These are phyloP conservation scores for Pleurotus sapidus DNA, from an alignment of 768 basidiomycete species.

Conservation along the genomic window DNA sequence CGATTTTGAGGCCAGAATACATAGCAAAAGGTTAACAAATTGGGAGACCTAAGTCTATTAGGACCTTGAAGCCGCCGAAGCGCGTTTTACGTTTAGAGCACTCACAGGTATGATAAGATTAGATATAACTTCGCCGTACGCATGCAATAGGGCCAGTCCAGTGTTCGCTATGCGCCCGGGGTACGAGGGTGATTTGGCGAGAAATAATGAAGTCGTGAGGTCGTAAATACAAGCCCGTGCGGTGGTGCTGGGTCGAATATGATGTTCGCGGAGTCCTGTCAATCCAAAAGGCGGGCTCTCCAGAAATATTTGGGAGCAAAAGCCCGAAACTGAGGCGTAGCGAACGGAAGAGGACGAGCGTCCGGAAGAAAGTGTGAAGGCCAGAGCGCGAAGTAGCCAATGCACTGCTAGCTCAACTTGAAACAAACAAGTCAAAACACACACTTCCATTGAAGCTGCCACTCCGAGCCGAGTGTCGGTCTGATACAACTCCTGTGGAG, in stretches of 20 bases:
- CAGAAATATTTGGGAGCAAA: neutral
- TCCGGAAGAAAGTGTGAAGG: neutral
- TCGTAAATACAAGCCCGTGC: slow-evolving; percentile 6
- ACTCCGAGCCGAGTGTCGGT: neutral
- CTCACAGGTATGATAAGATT: slow-evolving; percentile 9
- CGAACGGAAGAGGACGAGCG: slow-evolving; percentile 1
- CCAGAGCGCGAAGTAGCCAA: neutral
- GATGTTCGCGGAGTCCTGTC: no score
- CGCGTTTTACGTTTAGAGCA: neutral
- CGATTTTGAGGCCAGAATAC: slow-evolving; percentile 47
- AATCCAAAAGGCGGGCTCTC: neutral
- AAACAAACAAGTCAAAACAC: slow-evolving; percentile 3
- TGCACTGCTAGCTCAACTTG: slow-evolving; percentile 2
- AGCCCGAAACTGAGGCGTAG: neutral
- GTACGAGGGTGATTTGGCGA: neutral
- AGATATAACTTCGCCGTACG: neutral
- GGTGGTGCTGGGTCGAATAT: neutral
- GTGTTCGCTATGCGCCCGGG: neutral
- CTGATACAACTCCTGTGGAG: no score
- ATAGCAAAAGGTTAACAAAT: slow-evolving; percentile 22
- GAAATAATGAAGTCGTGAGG: neutral
- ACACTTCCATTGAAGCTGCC: slow-evolving; percentile 4
- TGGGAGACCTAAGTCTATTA: neutral
- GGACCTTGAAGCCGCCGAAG: neutral
- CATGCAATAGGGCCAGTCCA: neutral